Conservation (phyloP, 768 basidiomycete species). For the Tulasnella sp. region DNA sequence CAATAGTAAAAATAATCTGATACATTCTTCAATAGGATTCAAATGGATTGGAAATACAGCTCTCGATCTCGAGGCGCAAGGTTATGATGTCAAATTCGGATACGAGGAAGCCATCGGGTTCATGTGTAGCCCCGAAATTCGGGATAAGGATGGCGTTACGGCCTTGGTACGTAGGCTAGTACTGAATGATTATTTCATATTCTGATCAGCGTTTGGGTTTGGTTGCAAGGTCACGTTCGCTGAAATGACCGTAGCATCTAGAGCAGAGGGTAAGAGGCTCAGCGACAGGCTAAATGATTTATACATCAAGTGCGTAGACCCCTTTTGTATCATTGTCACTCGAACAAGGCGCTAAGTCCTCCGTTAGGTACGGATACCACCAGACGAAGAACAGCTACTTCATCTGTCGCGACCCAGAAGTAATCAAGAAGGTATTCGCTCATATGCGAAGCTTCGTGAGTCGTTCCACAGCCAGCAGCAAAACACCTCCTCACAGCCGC, state of each 20-base stretch:
- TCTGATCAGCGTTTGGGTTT: background rate
- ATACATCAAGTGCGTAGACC: slow-evolving; percentile 34
- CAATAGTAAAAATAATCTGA: background rate
- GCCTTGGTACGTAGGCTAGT: slow-evolving; percentile 54
- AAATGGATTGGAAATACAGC: slow-evolving; percentile 88
- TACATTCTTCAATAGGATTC: slow-evolving; percentile 54
- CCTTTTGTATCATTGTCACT: background rate
- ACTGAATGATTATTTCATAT: background rate
- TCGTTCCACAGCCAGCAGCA: background rate
- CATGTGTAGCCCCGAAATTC: slow-evolving; percentile 75
- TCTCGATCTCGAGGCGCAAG: slow-evolving; percentile 57
- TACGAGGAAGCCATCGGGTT: slow-evolving; percentile 93
- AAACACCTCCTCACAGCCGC: background rate
- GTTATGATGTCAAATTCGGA: slow-evolving; percentile 72
- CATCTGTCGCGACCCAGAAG: slow-evolving; percentile 58
- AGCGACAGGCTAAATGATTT: slow-evolving; percentile 52
- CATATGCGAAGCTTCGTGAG: slow-evolving; percentile 50
- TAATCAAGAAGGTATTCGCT: slow-evolving; percentile 64
- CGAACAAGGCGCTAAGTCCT: background rate
- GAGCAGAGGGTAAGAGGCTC: slow-evolving; percentile 52
- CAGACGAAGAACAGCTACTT: slow-evolving; percentile 84
- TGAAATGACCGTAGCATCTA: slow-evolving; percentile 57
- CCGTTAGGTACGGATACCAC: background rate
- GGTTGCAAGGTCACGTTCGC: slow-evolving; percentile 58
- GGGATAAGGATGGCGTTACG: slow-evolving; percentile 86